phyloP scores from a whole-genome alignment of 2,329 filamentous ascomycete genomes.

The Aureobasidium sp. region DNA sequence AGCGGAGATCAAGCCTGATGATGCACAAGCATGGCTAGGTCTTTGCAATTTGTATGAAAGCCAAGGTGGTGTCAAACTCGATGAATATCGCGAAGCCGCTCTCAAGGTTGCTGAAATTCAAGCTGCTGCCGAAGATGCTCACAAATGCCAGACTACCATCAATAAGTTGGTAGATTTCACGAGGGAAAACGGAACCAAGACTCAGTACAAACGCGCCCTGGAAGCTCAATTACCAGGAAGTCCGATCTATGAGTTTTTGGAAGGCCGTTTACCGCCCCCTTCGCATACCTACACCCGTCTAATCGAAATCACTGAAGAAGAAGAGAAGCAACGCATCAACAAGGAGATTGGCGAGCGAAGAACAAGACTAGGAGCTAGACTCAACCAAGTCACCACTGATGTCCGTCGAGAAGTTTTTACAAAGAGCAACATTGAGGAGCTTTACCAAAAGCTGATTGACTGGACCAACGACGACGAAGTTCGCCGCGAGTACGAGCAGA shows the following conservation, averaged over 20 bases:
- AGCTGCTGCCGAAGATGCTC: constrained; percentile 51
- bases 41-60: constrained; percentile 78
- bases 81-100: constrained; percentile 65
- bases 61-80: constrained; percentile 59
- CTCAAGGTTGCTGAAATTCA: constrained; percentile 68
- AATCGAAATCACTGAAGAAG: constrained; percentile 71
- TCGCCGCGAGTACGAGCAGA: constrained; percentile 81
- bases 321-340: constrained; percentile 85
- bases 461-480: constrained; percentile 84
- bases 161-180: constrained; percentile 73
- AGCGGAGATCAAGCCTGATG: constrained; percentile 59
- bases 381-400: constrained; percentile 74
- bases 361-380: constrained; percentile 74
- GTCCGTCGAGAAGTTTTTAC: constrained; percentile 78
- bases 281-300: constrained; percentile 73
- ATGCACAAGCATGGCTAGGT: constrained; percentile 86
- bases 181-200: constrained; percentile 59
- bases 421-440: constrained; percentile 65
- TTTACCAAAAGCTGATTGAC: constrained; percentile 78
- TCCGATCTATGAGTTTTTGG: constrained; percentile 70
- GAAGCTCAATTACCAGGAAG: constrained; percentile 70
- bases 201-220: constrained; percentile 69
- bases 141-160: constrained; percentile 54
- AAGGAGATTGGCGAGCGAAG: constrained; percentile 80
- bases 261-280: constrained; percentile 75